Conservation (phyloP, 805 yeast species). For the Hanseniaspora vineae region DNA sequence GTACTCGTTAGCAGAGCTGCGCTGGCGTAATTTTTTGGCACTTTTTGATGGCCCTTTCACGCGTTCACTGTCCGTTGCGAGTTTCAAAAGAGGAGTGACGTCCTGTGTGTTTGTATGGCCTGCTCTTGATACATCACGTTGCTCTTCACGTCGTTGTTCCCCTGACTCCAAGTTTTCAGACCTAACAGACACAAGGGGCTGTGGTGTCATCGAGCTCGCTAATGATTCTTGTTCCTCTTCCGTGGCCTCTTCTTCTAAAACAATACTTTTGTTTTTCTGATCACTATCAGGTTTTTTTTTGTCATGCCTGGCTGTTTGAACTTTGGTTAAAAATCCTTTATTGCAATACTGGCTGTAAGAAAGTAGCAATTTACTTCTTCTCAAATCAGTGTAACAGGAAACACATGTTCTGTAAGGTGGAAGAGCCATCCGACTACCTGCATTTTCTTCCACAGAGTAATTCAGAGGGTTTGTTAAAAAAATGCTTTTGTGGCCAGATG, state of each 20-base stretch:
- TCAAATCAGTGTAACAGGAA: constrained; percentile 39
- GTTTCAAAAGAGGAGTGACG: no score
- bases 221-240: constrained; percentile 1
- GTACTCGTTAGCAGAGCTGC: constrained; percentile 2
- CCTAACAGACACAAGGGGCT: no score
- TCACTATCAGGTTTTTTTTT: background rate
- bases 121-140: no score
- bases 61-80: background rate
- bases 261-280: background rate
- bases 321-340: background rate
- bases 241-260: background rate
- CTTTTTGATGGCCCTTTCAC: background rate
- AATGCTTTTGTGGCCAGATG: constrained; percentile 4
- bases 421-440: constrained; percentile 22
- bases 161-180: no score
- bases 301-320: background rate
- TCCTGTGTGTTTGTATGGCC: no score
- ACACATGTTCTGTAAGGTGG: constrained; percentile 48
- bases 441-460: no score
- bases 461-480: background rate
- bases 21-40: background rate
- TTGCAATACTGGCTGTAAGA: background rate
- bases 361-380: constrained; percentile 2
- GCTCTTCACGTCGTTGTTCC: no score
- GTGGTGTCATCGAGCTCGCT: background rate